Evolutionary conservation across 805 yeast genomes (phyloP).

Genomic region (Hanseniaspora hatyaiensis): DNA sequence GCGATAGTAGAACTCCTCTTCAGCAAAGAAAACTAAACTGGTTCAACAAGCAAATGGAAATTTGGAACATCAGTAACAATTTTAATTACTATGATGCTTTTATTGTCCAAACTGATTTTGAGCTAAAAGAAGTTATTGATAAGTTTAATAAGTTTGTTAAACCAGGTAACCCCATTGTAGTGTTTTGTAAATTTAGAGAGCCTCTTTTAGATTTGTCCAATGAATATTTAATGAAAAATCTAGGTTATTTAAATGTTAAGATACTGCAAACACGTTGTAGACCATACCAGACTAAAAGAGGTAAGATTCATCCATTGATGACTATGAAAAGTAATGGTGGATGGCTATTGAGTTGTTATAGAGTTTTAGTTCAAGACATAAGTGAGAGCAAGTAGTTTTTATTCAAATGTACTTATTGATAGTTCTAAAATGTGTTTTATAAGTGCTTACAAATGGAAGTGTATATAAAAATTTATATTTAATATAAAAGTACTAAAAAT

Average conservation of each 20-base stretch:
- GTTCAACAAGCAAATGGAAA: constrained; percentile 29
- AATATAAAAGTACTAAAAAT: too few species aligned
- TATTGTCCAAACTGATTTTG: constrained; percentile 59
- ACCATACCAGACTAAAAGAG: constrained; percentile 84
- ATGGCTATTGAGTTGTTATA: constrained; percentile 61
- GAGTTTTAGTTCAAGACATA: constrained; percentile 58
- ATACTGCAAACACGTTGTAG: constrained; percentile 73
- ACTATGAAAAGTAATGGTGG: constrained; percentile 91
- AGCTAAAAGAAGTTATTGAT: constrained; percentile 54
- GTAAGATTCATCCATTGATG: constrained; percentile 91
- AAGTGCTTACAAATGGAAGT: too few species aligned
- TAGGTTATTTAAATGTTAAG: constrained; percentile 68
- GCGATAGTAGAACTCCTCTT: constrained; percentile 52
- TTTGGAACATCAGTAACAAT: constrained; percentile 39
- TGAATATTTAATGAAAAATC: constrained; percentile 52
- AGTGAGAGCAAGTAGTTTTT: neutral
- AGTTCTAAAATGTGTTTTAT: too few species aligned
- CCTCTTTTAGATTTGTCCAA: constrained; percentile 55
- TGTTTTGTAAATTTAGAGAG: constrained; percentile 76
- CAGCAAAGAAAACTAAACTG: constrained; percentile 47
- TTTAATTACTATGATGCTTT: constrained; percentile 59
- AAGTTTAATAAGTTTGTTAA: constrained; percentile 50
- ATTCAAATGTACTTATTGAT: constrained; percentile 2
- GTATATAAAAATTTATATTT: too few species aligned
- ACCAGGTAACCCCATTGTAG: constrained; percentile 79